Percentiles rank a stretch among this genome's conserved stretches.
phyloP scores from a whole-genome alignment of 2,329 filamentous ascomycete species.

The Fusarium veterinarium region DNA sequence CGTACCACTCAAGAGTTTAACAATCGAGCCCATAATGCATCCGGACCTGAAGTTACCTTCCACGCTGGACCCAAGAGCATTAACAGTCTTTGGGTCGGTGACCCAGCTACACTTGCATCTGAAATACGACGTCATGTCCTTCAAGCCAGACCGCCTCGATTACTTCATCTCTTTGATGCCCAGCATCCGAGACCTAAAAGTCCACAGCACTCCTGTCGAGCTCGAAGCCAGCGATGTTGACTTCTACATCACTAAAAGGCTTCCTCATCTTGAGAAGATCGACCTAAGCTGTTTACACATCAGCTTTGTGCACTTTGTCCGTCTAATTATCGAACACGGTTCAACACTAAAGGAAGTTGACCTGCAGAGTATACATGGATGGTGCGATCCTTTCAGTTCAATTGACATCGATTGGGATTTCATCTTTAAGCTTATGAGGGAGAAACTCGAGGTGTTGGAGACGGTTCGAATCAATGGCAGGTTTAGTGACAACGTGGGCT shows the following conservation, averaged over 20 bases:
- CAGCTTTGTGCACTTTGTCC: slow-evolving; percentile 28
- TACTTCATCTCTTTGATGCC: slow-evolving; percentile 38
- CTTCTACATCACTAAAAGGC: slow-evolving; percentile 30
- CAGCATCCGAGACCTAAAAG: slow-evolving; percentile 29
- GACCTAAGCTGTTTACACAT: slow-evolving; percentile 23
- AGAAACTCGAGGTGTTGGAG: slow-evolving; percentile 10
- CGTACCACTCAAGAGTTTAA: slow-evolving; percentile 31
- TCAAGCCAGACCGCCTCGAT: slow-evolving; percentile 30
- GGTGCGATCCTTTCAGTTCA: slow-evolving; percentile 9
- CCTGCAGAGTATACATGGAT: slow-evolving; percentile 16
- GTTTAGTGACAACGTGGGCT: slow-evolving; percentile 28
- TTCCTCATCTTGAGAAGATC: slow-evolving; percentile 36
- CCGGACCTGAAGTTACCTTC: slow-evolving; percentile 13
- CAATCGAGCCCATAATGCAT: slow-evolving; percentile 33
- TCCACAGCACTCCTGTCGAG: slow-evolving; percentile 3
- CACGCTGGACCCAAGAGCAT: neutral
- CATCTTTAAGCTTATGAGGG: slow-evolving; percentile 29
- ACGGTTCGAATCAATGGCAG: slow-evolving; percentile 12
- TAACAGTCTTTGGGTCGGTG: slow-evolving; percentile 23
- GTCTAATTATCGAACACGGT: slow-evolving; percentile 26
- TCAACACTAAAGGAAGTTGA: slow-evolving; percentile 25
- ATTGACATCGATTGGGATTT: slow-evolving; percentile 29
- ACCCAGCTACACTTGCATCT: slow-evolving; percentile 21
- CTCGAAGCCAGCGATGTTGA: slow-evolving; percentile 15
- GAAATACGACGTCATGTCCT: slow-evolving; percentile 6